phyloP scores from a whole-genome alignment of 1,139 yeast genomes.

The Nakaseomyces bracarensis region DNA sequence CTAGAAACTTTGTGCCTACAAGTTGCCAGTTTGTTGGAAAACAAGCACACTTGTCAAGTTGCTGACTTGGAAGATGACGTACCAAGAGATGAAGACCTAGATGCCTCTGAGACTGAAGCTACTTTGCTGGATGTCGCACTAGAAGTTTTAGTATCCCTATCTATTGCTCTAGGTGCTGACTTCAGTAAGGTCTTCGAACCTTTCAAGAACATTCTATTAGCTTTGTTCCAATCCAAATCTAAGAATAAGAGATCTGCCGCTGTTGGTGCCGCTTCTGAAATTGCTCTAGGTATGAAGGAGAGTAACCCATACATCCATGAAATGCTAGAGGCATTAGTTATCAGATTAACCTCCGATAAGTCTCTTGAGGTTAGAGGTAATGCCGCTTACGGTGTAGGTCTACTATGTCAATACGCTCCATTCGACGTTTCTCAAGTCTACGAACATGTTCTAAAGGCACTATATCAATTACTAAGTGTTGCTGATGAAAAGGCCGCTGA shows the following conservation, averaged over 20 bases:
- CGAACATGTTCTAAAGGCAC: constrained; percentile 61
- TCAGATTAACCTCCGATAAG: constrained; percentile 64
- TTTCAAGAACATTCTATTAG: constrained; percentile 59
- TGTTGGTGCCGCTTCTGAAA: constrained; percentile 86
- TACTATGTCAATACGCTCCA: constrained; percentile 55
- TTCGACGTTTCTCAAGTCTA: constrained; percentile 56
- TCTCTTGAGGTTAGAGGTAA: constrained; percentile 88
- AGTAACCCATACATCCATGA: constrained; percentile 62
- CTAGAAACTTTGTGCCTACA: constrained; percentile 65
- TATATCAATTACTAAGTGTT: constrained; percentile 71
- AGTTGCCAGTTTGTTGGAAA: constrained; percentile 62
- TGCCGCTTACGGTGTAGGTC: constrained; percentile 93
- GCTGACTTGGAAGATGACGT: constrained; percentile 48
- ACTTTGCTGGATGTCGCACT: constrained; percentile 75
- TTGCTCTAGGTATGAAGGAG: constrained; percentile 65
- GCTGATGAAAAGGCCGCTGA: constrained; percentile 61
- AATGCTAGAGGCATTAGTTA: constrained; percentile 59
- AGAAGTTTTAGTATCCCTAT: constrained; percentile 73
- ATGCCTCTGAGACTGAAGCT: constrained; percentile 82
- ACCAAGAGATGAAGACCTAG: constrained; percentile 46
- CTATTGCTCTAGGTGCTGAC: constrained; percentile 58
- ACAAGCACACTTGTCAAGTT: constrained; percentile 76
- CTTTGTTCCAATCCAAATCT: constrained; percentile 56
- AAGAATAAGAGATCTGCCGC: constrained; percentile 74
- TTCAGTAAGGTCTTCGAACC: constrained; percentile 65